Evolutionary conservation across 2,329 filamentous ascomycete species (phyloP).

Genomic region (Coleophoma cylindrospora): DNA sequence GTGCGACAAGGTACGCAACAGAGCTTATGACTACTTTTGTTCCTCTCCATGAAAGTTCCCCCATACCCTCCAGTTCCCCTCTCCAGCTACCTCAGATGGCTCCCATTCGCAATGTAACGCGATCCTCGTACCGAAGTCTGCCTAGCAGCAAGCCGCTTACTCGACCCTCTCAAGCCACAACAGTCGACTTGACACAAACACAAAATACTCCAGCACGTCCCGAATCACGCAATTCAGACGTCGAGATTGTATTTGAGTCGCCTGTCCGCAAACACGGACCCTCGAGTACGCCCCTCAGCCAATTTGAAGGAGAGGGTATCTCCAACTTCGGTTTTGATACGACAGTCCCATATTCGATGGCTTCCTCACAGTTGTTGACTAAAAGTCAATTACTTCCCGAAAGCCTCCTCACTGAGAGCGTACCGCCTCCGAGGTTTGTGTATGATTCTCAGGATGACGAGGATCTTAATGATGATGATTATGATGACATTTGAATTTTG

Average conservation of each 20-base stretch:
- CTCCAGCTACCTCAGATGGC: background rate
- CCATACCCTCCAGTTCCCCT: background rate
- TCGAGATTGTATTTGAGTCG: constrained; percentile 21
- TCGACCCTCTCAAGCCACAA: constrained; percentile 23
- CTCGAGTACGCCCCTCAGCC: constrained; percentile 15
- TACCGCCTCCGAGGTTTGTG: constrained; percentile 34
- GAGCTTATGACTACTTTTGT: background rate
- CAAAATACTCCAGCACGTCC: constrained; percentile 1
- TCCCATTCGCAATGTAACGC: background rate
- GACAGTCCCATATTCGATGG: constrained; percentile 18
- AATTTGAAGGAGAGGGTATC: background rate
- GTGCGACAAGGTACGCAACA: background rate
- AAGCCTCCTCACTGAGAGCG: constrained; percentile 35
- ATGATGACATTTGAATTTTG: background rate
- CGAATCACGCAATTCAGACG: background rate
- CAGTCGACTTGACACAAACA: constrained; percentile 22
- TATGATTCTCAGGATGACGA: constrained; percentile 38
- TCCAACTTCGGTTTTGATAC: constrained; percentile 4
- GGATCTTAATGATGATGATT: constrained; percentile 1
- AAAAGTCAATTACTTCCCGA: constrained; percentile 49
- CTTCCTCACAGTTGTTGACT: constrained; percentile 35
- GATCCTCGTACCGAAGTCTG: background rate
- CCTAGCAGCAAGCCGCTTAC: background rate
- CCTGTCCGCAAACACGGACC: constrained; percentile 13
- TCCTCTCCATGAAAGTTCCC: background rate